Conservation (phyloP, 495 filamentous ascomycete species). For the Ascobolus immersus region DNA sequence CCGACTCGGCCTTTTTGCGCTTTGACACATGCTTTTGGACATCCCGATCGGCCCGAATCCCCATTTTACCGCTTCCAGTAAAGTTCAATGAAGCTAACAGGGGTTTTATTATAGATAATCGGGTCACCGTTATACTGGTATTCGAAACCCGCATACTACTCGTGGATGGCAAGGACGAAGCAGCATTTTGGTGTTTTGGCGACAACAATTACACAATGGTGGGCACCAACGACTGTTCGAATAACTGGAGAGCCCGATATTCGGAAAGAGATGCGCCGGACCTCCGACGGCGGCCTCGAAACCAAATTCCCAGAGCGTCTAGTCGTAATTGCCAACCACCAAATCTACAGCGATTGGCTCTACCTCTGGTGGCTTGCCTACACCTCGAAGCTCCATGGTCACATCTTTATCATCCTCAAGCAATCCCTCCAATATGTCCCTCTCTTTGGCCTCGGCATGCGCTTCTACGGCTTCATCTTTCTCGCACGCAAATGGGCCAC, state of each 20-base stretch:
- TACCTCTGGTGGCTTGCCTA: constrained; percentile 78
- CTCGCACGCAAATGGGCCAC: constrained; percentile 59
- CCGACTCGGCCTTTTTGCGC: too few relatives aligned
- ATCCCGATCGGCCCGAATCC: too few relatives aligned
- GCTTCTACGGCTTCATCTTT: constrained; percentile 65
- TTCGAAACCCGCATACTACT: constrained; percentile 42
- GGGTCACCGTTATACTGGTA: constrained; percentile 44
- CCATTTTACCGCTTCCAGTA: too few relatives aligned
- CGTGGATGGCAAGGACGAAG: constrained; percentile 56
- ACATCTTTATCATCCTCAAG: constrained; percentile 63
- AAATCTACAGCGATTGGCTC: constrained; percentile 73
- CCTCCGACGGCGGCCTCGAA: constrained; percentile 38
- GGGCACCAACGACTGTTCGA: constrained; percentile 47
- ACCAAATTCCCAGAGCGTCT: constrained; percentile 50
- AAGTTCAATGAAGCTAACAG: too few relatives aligned
- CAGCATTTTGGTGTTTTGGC: constrained; percentile 46
- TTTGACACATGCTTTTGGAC: too few relatives aligned
- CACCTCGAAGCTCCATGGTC: constrained; percentile 47
- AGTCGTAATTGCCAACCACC: constrained; percentile 64
- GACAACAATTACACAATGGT: constrained; percentile 58
- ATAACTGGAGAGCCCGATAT: constrained; percentile 55
- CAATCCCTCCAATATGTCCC: constrained; percentile 58
- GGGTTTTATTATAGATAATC: too few relatives aligned
- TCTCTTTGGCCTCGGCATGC: constrained; percentile 51
- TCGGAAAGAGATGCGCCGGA: constrained; percentile 37